phyloP scores from a whole-genome alignment of 257 asterid genomes.

The Craterostigma plantagineum region DNA sequence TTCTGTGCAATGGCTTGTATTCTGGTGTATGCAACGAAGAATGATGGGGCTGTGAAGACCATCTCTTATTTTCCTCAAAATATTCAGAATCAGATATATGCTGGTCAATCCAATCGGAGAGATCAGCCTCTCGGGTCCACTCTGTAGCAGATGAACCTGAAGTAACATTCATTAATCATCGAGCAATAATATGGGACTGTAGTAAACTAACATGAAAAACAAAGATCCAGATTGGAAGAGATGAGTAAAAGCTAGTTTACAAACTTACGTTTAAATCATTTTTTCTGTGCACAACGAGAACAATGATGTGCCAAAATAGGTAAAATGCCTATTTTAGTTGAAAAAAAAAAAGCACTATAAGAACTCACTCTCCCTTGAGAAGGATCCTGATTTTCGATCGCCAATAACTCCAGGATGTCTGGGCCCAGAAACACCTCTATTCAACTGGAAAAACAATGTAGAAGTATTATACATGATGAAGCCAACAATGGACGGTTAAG shows the following conservation, averaged over 20 bases:
- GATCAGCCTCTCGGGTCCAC: conserved; percentile 68
- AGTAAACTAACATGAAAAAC: no score
- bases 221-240: no score
- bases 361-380: conserved; percentile 92
- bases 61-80: conserved; percentile 40
- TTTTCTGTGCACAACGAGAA: no score
- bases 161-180: conserved; percentile 6
- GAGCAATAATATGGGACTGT: conserved; percentile 17
- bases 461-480: conserved; percentile 2
- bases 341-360: conserved; percentile 2
- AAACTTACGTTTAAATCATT: no score
- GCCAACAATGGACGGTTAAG: not conserved
- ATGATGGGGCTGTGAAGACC: conserved; percentile 74
- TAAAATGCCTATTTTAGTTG: not conserved
- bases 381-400: conserved; percentile 93
- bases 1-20: conserved; percentile 49
- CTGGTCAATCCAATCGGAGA: conserved; percentile 59
- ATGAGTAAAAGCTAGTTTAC: no score
- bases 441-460: conserved; percentile 35
- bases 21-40: conserved; percentile 30
- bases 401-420: conserved; percentile 94
- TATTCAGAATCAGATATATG: conserved; percentile 58
- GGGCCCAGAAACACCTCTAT: conserved; percentile 75
- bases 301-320: no score
- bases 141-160: conserved; percentile 94